Conservation (phyloP, 768 basidiomycete species). For the Podaxis sp. region DNA sequence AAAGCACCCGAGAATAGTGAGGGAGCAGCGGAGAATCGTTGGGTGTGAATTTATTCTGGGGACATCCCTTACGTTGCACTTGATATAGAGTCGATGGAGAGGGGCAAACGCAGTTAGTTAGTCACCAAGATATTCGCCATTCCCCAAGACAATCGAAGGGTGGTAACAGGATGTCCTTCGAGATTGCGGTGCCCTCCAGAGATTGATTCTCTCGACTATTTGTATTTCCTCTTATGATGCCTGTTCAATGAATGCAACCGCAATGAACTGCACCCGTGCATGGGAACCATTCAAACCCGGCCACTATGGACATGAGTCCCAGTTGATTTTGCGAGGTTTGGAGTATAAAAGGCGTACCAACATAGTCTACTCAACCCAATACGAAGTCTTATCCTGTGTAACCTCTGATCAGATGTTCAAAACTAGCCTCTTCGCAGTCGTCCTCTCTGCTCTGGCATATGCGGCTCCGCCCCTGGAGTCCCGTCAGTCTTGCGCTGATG, state of each 20-base stretch:
- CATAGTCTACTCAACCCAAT: too few species aligned
- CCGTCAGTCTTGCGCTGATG: conserved; percentile 28
- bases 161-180: too few species aligned
- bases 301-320: neutral
- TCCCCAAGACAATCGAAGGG: neutral
- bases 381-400: neutral
- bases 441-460: conserved; percentile 22
- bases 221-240: neutral
- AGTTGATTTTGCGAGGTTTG: neutral
- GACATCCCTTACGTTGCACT: neutral
- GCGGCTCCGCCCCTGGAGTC: conserved; percentile 15
- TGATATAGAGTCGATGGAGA: neutral
- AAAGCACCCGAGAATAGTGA: neutral
- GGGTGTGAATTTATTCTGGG: neutral
- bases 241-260: neutral
- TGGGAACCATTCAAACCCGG: neutral
- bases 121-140: neutral
- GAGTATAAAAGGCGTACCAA: neutral
- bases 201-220: too few species aligned
- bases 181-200: too few species aligned
- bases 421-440: conserved; percentile 17
- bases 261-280: conserved; percentile 7
- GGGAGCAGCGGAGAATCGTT: neutral
- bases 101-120: neutral
- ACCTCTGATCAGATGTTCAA: conserved; percentile 17